Evolutionary conservation across 495 filamentous ascomycete genomes (phyloP).

Genomic region (Collariella sp.): DNA sequence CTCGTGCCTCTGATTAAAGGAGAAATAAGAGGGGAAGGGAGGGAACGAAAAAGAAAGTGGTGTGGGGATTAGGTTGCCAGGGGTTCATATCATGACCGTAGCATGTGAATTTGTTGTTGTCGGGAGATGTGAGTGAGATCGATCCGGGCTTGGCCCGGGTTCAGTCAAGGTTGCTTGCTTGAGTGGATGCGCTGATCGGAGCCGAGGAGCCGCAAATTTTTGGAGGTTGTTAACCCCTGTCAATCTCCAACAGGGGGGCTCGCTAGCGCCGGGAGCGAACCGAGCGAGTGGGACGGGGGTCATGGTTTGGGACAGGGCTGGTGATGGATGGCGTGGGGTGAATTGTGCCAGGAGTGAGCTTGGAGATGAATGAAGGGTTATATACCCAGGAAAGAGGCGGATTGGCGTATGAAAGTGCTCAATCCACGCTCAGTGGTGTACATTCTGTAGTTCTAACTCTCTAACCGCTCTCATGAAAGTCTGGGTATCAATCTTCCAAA

Average conservation of each 20-base stretch:
- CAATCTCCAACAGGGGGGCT: background rate
- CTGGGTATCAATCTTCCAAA: slow-evolving; percentile 14
- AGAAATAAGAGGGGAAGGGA: background rate
- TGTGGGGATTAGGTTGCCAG: background rate
- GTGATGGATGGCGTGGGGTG: background rate
- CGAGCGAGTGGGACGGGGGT: slow-evolving; percentile 5
- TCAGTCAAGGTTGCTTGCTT: background rate
- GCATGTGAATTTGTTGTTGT: background rate
- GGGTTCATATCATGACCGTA: background rate
- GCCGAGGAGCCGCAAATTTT: slow-evolving; percentile 12
- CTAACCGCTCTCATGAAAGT: background rate
- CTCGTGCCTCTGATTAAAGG: background rate
- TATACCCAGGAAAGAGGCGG: no score
- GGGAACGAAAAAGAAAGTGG: background rate
- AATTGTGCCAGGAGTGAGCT: no score
- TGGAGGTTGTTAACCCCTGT: slow-evolving; percentile 3
- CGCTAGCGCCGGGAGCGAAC: slow-evolving; percentile 17
- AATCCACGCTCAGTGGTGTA: no score
- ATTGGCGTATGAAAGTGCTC: no score
- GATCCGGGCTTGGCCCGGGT: background rate
- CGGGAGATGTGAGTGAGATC: background rate
- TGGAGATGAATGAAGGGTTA: no score
- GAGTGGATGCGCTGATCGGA: background rate
- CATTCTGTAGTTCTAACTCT: background rate
- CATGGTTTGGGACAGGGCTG: background rate